Conservation (phyloP, 805 yeast genomes). For the Lachancea waltii region DNA sequence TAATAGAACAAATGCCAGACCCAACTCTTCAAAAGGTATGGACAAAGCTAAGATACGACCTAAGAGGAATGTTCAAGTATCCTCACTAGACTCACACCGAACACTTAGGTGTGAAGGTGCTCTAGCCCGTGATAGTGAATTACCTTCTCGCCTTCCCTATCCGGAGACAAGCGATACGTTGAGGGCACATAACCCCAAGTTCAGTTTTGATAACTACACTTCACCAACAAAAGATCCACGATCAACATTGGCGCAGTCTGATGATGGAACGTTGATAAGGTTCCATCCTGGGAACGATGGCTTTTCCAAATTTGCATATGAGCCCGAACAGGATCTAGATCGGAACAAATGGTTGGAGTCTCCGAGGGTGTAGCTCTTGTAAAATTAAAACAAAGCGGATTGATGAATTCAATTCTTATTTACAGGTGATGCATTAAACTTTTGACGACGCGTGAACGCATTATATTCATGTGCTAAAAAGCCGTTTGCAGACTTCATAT, state of each 20-base stretch:
- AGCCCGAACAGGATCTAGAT: slow-evolving; percentile 17
- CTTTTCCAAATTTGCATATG: slow-evolving; percentile 4
- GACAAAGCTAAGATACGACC: slow-evolving; percentile 1
- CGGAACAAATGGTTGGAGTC: slow-evolving; percentile 19
- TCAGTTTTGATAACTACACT: not conserved
- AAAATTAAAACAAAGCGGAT: no score
- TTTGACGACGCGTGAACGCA: no score
- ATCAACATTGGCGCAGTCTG: not conserved
- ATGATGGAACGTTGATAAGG: slow-evolving; percentile 1
- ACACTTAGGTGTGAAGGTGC: slow-evolving; percentile 4
- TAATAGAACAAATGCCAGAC: not conserved
- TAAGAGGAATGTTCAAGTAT: slow-evolving; percentile 1
- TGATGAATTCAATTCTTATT: not conserved
- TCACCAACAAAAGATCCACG: not conserved
- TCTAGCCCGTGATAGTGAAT: not conserved
- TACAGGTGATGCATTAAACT: not conserved
- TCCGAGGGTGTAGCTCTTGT: slow-evolving; percentile 2
- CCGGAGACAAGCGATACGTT: slow-evolving; percentile 5
- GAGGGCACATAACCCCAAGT: not conserved
- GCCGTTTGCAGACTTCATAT: slow-evolving; percentile 78
- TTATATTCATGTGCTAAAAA: slow-evolving; percentile 30
- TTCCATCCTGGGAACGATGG: not conserved
- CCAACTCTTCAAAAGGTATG: not conserved
- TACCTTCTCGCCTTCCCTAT: slow-evolving; percentile 2
- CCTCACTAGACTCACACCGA: slow-evolving; percentile 4